Base-by-base conservation (phyloP, 2,329 filamentous ascomycete species). In the Lasiodiplodia hormozganensis region DNA sequence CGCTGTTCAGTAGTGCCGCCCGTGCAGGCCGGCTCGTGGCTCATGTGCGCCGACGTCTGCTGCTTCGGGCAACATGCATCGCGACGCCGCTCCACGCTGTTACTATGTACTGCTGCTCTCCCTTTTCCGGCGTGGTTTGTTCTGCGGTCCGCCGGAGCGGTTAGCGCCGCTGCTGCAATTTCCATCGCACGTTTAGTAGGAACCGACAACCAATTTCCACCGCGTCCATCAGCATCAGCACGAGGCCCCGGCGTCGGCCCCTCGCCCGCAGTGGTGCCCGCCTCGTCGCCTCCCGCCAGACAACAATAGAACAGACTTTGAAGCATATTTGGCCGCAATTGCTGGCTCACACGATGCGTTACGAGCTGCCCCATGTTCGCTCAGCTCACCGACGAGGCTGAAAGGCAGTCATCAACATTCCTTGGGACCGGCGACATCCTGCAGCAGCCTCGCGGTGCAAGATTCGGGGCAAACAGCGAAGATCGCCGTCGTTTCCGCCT, bases 161-260 rank as follows among this genome's bases (percentile, higher is more conserved):
- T 23, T 60, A 18, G 36, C 40, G 38, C n/a, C 40, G 56, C 23
- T 25, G 25, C 56, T 47, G 40, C 56, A 60, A 60, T 60, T 43
- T 43, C 56, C 25, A 56, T 31, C 56, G 40, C n/a, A 60, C 21
- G 28, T 28, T 47, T 31, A 31, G 53, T 14, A 43, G 12, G 10
- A 47, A n/a, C 40, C 40, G 40, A 47, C 21, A 12, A 10, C 38
- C 56, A 60, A 60, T 60, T 60, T 60, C 56, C 56, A 62, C 58
- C 25, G 58, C 58, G 58, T 31, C 23, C 58, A 62, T 62, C 58
- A 62, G 58, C 58, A 62, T 34, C 38, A 60, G 34, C 54, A 60
- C 56, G 56, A 43, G 56, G 56, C 38, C 56, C 12, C 12, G 21
- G 16, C 56, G n/a, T 16, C 36, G 11, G 21, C 56, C 21, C 31